These are phyloP conservation scores for Solanum ossicruentum DNA, from an alignment of 257 asterid species.

Conservation along the genomic window DNA sequence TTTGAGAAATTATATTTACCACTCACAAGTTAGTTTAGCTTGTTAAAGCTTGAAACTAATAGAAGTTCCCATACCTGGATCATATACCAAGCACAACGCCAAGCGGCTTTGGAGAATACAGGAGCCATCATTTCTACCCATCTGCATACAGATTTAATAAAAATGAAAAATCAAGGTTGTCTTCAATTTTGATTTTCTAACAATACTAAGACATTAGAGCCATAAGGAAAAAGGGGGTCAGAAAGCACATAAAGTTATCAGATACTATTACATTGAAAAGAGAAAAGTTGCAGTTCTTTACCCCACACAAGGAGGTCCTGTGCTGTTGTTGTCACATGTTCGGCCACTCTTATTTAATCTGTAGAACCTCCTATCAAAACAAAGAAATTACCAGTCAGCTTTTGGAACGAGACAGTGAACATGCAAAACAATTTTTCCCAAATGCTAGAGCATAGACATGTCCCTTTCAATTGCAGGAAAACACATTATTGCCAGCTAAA, in stretches of 20 bases:
- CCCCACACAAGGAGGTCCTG: conserved; percentile 88
- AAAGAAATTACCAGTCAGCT: background rate
- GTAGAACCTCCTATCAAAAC: conserved; percentile 44
- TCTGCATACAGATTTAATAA: conserved; percentile 18
- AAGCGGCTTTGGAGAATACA: conserved; percentile 73
- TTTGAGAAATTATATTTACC: background rate
- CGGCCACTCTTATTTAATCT: conserved; percentile 34
- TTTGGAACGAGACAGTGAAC: background rate
- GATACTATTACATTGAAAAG: background rate
- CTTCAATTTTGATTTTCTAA: background rate
- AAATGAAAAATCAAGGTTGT: background rate
- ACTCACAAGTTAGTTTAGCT: background rate
- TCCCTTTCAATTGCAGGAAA: background rate
- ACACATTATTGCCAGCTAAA: background rate
- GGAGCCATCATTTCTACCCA: conserved; percentile 99
- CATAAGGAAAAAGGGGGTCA: background rate
- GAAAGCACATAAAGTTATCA: background rate
- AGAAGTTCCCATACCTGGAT: conserved; percentile 42
- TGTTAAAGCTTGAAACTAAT: background rate
- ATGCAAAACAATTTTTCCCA: background rate
- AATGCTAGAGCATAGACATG: background rate
- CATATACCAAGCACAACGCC: conserved; percentile 94
- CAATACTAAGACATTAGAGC: background rate
- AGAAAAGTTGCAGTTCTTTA: conserved; percentile 14
- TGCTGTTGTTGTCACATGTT: conserved; percentile 51